Base-by-base conservation (phyloP, 2,329 filamentous ascomycete genomes). In the Pseudocercospora eumusae region DNA sequence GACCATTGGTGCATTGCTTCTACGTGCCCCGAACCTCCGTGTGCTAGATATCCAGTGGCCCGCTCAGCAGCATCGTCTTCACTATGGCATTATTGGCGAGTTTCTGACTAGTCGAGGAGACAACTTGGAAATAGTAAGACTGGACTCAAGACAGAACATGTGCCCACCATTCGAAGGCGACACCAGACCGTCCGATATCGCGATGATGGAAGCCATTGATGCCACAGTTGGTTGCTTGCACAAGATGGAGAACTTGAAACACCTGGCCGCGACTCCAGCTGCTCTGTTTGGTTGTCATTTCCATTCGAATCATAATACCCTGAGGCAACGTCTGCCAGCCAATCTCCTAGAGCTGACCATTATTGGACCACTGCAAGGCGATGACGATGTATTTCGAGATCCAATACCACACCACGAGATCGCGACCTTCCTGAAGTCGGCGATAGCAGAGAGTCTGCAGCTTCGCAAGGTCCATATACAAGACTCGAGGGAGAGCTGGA, bases 81-180 rank as follows among this genome's bases (percentile, higher is more conserved):
- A 59, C 11, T 63, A 52, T 25, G 8, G 18, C 20, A 53, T 31
- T 27, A 52, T 63, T 23, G 53, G 56, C 18, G 61, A 57, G 15
- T 59, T 57, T 3, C 28, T 63, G 7, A 56, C 50, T n/a, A 59
- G 53, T 4, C 42, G 58, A 6, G 61, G 61, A 31, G 21, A 31
- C 3, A 31, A 45, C 21, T 31, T 63, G 7, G 57, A 63, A 60
- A 36, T 31, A 0, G 53, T 63, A 3, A 56, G 53, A 25, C 28
- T 63, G 6, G 61, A 63, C 23, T 60, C 61, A 6, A 47, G 57
- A 21, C 55, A 60, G 13, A 60, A 59, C 25, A 45, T 57, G 21
- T 62, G 60, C 28, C 20, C 49, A 9, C 23, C 49, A 15, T 15
- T 25, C 7, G 61, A 60, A 4, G 36, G 49, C 9, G 45, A 23